These are phyloP conservation scores for Vigna mungo DNA, from an alignment of 306 rosid genomes.

Conservation along the genomic window DNA sequence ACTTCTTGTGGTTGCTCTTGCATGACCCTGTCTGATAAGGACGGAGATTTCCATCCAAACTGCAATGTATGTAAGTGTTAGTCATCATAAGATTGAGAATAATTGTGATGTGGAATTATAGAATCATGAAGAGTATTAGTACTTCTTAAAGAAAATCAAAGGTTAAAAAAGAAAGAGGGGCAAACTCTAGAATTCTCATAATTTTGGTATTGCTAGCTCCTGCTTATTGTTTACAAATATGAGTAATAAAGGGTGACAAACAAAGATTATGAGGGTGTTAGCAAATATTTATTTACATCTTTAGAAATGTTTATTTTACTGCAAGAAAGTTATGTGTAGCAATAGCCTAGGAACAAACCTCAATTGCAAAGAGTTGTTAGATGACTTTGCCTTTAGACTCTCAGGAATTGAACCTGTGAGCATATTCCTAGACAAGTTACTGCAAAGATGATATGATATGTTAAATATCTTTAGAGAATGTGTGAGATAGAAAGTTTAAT, in stretches of 20 bases:
- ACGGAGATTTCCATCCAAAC: constrained; percentile 43
- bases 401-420: constrained; percentile 21
- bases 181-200: neutral
- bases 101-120: neutral
- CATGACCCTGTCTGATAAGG: constrained; percentile 9
- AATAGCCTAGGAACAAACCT: constrained; percentile 14
- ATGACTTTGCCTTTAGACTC: constrained; percentile 7
- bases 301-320: neutral
- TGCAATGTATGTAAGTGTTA: constrained; percentile 1
- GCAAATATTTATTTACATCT: neutral
- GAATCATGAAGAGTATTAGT: neutral
- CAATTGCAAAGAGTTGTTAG: neutral
- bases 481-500: neutral
- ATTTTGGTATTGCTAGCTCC: neutral
- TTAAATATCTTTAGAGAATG: neutral
- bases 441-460: neutral
- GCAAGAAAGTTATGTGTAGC: neutral
- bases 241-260: neutral
- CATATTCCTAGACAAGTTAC: constrained; percentile 22
- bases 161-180: neutral
- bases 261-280: too few relatives aligned
- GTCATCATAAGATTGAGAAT: neutral
- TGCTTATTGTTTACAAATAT: neutral
- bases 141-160: neutral
- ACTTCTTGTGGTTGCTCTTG: constrained; percentile 16